Evolutionary conservation across 2,329 filamentous ascomycete genomes (phyloP), one percentile per base, ranked within the genome.

Genomic region (Penicillium digitatum): DNA sequence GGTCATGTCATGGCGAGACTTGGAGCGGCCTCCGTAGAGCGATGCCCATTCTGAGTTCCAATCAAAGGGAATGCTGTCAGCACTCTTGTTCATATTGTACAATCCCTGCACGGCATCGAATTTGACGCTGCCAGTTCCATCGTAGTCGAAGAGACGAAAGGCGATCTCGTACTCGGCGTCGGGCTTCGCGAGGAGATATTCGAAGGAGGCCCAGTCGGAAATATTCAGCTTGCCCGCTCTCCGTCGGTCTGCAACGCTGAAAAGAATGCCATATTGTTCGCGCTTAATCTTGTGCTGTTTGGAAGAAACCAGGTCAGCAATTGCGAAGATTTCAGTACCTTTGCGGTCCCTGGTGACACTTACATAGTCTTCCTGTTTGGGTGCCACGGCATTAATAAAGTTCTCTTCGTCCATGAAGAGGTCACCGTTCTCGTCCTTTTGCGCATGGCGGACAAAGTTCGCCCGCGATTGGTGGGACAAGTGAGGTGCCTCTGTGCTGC

Each of bases 111-210:
- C 92, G 66, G 91, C 85, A 37, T 95, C 88, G 70, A 93, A 96
- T 72, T 92, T 93, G 69, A 99, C 90, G 46, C 83, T 83, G 58
- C 94, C 94, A 20, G 85, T 88, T 58, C 89, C 84, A 48, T 93
- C 86, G 66, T 90, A 82, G 70, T 97, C 93, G 76, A 99, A 99
- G 52, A 99, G 83, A 66, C 94, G 89, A 78, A 97, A 99, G 16
- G 94, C 93, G 66, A 99, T 96, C 75, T 97, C 92, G 77, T 99
- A 99, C 78, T 99, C 94, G 73, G 94, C 94, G 70, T 97, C 94
- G 59, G 94, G 89, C 77, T 96, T 97, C 64, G 82, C 82, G 56
- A 99, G 86, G 60, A 99, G 83, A 78, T 95, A 95, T 78, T 96
- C 90, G 75, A 97, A 99, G 61, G 88, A 87, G 44, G 83, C 86